Conservation (phyloP, 2,329 filamentous ascomycete genomes). For the Amauroascus verrucosus region DNA sequence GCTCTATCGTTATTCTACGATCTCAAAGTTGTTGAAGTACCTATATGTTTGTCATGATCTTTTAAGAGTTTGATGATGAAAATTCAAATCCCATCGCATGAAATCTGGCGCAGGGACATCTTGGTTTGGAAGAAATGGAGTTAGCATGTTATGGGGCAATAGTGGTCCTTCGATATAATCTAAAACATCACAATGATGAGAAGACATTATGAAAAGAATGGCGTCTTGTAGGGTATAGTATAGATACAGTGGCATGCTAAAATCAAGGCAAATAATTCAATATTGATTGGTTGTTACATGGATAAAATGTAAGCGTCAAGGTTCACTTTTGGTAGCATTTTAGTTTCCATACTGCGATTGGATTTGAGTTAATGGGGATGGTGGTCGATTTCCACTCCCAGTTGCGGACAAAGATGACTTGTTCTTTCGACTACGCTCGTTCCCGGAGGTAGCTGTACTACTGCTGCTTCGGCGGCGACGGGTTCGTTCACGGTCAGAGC, state of each 20-base stretch:
- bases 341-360: slow-evolving; percentile 4
- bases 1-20: background rate
- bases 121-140: background rate
- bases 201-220: too few relatives aligned
- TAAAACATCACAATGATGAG: too few relatives aligned
- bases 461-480: slow-evolving; percentile 31
- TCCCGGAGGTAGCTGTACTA: slow-evolving; percentile 24
- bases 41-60: background rate
- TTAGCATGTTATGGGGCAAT: background rate
- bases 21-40: background rate
- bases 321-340: background rate
- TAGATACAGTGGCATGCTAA: background rate
- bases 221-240: background rate
- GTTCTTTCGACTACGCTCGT: slow-evolving; percentile 19
- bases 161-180: too few relatives aligned
- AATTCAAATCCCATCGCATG: background rate
- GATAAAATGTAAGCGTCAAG: background rate
- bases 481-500: slow-evolving; percentile 24
- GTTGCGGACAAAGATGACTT: slow-evolving; percentile 8
- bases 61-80: background rate
- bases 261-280: background rate
- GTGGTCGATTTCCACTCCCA: slow-evolving; percentile 4
- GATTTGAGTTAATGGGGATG: slow-evolving; percentile 15
- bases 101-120: background rate
- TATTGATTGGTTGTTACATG: background rate